phyloP scores from a whole-genome alignment of 2,329 filamentous ascomycete genomes.

The Ophiosphaerella korrae region DNA sequence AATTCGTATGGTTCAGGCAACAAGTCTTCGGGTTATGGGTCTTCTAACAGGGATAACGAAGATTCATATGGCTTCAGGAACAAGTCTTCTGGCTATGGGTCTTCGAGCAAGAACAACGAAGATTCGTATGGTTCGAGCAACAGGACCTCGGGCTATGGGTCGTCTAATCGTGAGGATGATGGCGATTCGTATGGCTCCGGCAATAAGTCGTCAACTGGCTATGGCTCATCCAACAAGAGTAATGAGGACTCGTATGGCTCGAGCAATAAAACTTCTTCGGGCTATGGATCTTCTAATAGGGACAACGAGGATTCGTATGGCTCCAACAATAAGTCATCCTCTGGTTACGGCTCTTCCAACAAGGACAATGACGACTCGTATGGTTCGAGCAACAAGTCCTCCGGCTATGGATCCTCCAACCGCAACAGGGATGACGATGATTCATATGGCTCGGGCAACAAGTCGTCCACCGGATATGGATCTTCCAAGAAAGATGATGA shows the following conservation, averaged over 20 bases:
- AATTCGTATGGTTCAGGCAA: conserved; percentile 6
- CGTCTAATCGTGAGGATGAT: conserved; percentile 6
- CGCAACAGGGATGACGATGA: conserved; percentile 5
- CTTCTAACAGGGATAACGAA: conserved; percentile 8
- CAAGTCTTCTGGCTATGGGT: conserved; percentile 9
- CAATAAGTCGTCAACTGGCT: conserved; percentile 10
- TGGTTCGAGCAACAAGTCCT: conserved; percentile 5
- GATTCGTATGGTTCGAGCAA: conserved; percentile 15
- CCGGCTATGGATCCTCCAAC: conserved; percentile 1
- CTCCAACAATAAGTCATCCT: conserved; percentile 1
- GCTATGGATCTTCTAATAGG: background rate
- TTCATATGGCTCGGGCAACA: conserved; percentile 3
- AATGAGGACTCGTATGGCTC: conserved; percentile 1
- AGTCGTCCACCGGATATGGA: conserved; percentile 10
- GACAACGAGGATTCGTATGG: conserved; percentile 1
- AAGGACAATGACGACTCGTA: conserved; percentile 7
- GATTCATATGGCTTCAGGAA: conserved; percentile 14
- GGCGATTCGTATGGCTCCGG: conserved; percentile 12
- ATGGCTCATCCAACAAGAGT: background rate
- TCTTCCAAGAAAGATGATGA: conserved; percentile 8
- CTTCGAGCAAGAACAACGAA: conserved; percentile 6
- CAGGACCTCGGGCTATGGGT: conserved; percentile 9
- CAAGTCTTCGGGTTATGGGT: conserved; percentile 9
- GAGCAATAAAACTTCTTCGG: background rate
- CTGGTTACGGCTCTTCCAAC: conserved; percentile 5